Evolutionary conservation across 2,329 filamentous ascomycete species (phyloP).

Genomic region (Hawksworthiomyces lignivorus): DNA sequence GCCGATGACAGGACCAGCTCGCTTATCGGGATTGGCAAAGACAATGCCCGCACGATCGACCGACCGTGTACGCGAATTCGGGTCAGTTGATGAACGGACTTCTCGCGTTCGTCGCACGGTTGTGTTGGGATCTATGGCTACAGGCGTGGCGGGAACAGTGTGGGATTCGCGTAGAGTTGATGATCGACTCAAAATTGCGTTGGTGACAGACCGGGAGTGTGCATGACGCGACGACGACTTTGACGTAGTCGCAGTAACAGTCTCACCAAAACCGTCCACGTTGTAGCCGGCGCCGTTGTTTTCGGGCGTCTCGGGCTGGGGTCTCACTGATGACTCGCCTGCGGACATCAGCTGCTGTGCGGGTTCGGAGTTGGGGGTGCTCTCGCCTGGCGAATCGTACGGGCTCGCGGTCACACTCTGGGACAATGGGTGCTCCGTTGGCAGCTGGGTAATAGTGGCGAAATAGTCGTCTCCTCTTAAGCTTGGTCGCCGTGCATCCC

Average conservation of each 20-base stretch:
- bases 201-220: constrained; percentile 36
- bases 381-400: constrained; percentile 34
- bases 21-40: constrained; percentile 54
- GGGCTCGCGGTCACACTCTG: constrained; percentile 68
- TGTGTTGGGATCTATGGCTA: constrained; percentile 30
- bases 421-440: constrained; percentile 63
- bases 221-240: constrained; percentile 29
- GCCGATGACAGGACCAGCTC: constrained; percentile 55
- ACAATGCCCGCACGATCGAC: constrained; percentile 49
- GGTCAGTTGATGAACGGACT: constrained; percentile 31
- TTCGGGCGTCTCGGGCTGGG: constrained; percentile 10
- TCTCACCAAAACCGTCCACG: constrained; percentile 11
- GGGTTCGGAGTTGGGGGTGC: constrained; percentile 17
- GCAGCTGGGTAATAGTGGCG: constrained; percentile 33
- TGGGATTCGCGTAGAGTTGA: constrained; percentile 25
- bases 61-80: constrained; percentile 49
- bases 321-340: constrained; percentile 7
- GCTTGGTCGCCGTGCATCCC: constrained; percentile 46
- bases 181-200: constrained; percentile 36
- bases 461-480: constrained; percentile 50
- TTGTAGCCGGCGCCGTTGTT: constrained; percentile 24
- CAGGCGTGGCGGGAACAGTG: constrained; percentile 31
- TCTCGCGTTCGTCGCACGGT: constrained; percentile 36
- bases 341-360: constrained; percentile 13
- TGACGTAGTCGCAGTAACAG: constrained; percentile 5